Evolutionary conservation across 805 yeast species (phyloP), one percentile per base, ranked within the genome.

Genomic region (Lipomyces orientalis): DNA sequence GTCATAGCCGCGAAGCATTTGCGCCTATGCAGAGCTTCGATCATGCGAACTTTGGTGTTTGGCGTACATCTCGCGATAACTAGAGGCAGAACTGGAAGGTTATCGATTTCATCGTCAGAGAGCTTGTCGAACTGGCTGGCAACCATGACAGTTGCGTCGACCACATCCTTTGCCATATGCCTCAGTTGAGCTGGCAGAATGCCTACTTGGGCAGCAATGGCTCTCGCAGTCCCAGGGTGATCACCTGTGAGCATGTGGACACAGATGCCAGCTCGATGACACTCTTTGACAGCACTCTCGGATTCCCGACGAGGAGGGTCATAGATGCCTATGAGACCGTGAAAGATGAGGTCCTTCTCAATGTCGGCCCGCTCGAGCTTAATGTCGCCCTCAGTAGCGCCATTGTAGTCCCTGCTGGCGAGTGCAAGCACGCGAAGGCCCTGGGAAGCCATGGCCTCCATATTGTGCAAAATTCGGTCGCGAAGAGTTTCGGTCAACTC

Each of bases 1-100:
- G 98, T 93, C 97, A 93, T 93, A 33, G 97, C 98, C 60, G 94
- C 98, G 70, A 94, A 88, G 77, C 93, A 97, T 61, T 97, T 97
- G 76, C 97, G 86, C 93, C 95, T 85, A 77, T 93, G 96, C 70
- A 93, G 82, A 0, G 97, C 97, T 75, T 89, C 87, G 35, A 93
- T 97, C 78, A 93, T 93, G 66, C 90, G 84, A 66, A 93, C 88
- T 76, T 93, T 93, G 79, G 93, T 97, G 76, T 92, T 96, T 0
- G 98, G 98, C 0, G 97, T 89, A 6, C 97, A 92, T 82, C 98
- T 87, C 6, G 97, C 97, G 83, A 93, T 88, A 46, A 94, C 97
- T 70, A 88, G 86, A 66, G 88, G 88, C 0, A 80, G 84, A 54
- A 80, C 76, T 72, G 93, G 92, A 12, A 91, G 90, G 56, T 85